Evolutionary conservation across 2,329 filamentous ascomycete genomes (phyloP).

Genomic region (Tricladium varicosporioides): DNA sequence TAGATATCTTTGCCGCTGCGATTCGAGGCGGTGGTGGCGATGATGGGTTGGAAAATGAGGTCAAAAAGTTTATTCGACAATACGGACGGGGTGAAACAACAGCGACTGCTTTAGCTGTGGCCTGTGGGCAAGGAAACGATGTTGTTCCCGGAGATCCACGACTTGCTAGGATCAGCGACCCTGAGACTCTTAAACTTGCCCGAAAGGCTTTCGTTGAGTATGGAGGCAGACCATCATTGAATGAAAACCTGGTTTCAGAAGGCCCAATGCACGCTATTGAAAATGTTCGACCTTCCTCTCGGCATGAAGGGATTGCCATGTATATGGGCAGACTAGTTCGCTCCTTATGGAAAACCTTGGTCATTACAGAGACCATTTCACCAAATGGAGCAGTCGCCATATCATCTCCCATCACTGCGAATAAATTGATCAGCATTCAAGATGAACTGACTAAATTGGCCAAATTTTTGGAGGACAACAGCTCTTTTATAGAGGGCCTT

Average conservation of each 20-base stretch:
- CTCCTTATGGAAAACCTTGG: constrained; percentile 79
- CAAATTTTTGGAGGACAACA: constrained; percentile 83
- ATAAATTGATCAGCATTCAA: constrained; percentile 75
- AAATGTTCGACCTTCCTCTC: constrained; percentile 80
- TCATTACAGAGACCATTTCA: constrained; percentile 56
- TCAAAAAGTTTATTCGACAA: constrained; percentile 77
- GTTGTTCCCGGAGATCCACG: constrained; percentile 67
- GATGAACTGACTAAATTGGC: constrained; percentile 75
- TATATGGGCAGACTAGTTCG: constrained; percentile 88
- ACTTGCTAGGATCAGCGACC: constrained; percentile 70
- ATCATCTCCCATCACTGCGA: constrained; percentile 60
- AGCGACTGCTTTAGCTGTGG: constrained; percentile 87
- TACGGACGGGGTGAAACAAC: constrained; percentile 90
- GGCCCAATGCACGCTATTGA: constrained; percentile 68
- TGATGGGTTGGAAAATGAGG: constrained; percentile 77
- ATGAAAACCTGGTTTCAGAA: constrained; percentile 69
- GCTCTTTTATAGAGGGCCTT: constrained; percentile 86
- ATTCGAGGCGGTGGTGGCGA: constrained; percentile 72
- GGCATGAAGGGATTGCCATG: constrained; percentile 82
- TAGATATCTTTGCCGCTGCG: constrained; percentile 86
- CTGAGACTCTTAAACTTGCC: constrained; percentile 80
- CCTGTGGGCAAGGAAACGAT: constrained; percentile 89
- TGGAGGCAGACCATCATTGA: constrained; percentile 81
- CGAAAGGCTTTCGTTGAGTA: constrained; percentile 88
- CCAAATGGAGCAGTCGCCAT: constrained; percentile 59